Percentiles rank a stretch among this genome's conserved stretches.
Conservation (phyloP, 768 basidiomycete species). For the Leccinum boreale region DNA sequence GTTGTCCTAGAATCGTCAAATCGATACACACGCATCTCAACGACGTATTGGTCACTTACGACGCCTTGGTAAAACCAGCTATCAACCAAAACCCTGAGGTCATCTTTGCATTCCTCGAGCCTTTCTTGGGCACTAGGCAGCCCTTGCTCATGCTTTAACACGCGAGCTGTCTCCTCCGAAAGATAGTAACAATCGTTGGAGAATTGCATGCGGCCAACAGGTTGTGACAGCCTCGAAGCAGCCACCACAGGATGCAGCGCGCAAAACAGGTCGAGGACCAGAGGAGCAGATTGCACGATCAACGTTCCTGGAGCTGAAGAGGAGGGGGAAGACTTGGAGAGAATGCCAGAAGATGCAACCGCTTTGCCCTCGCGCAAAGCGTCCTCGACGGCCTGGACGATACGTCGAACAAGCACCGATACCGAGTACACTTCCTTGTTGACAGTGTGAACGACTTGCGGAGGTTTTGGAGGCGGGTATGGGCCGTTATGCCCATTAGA, state of each 20-base stretch:
- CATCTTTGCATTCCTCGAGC: conserved; percentile 48
- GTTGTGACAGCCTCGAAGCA: conserved; percentile 42
- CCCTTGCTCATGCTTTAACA: conserved; percentile 28
- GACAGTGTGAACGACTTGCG: conserved; percentile 13
- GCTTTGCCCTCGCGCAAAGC: conserved; percentile 65
- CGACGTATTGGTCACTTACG: conserved; percentile 39
- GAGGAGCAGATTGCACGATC: conserved; percentile 57
- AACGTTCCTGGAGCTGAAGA: conserved; percentile 45
- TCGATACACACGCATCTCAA: neutral
- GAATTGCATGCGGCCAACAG: conserved; percentile 64
- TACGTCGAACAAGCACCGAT: conserved; percentile 51
- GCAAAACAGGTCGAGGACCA: conserved; percentile 74
- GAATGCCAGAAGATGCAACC: conserved; percentile 54
- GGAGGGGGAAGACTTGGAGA: conserved; percentile 35
- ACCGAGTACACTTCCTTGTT: conserved; percentile 55
- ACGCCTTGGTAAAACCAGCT: conserved; percentile 71
- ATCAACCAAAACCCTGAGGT: conserved; percentile 55
- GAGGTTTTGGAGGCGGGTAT: conserved; percentile 16
- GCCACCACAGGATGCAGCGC: conserved; percentile 73
- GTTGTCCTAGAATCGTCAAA: conserved; percentile 17
- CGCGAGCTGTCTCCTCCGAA: conserved; percentile 40
- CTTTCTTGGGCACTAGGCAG: conserved; percentile 38
- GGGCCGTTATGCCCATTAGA: conserved; percentile 10
- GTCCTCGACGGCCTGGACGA: conserved; percentile 57
- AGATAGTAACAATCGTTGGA: conserved; percentile 82